A percentile compares a stretch with the other conserved stretches of the same genome.
Conservation (phyloP, 768 basidiomycete species). For the Tulasnella sp. region DNA sequence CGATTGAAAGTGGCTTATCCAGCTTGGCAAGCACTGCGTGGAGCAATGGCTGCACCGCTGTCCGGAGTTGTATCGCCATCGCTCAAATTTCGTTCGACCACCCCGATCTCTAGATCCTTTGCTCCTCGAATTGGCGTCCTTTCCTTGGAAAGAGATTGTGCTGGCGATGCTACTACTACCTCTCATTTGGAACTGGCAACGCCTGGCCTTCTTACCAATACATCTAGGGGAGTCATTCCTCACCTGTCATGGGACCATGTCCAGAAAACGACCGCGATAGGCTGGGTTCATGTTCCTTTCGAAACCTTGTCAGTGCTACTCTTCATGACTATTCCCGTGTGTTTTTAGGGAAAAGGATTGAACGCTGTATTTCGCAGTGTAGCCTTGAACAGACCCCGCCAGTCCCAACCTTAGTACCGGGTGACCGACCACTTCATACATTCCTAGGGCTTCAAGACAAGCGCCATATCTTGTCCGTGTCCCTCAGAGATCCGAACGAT, state of each 20-base stretch:
- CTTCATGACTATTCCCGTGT: no score
- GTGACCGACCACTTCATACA: slow-evolving; percentile 46
- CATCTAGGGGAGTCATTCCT: slow-evolving; percentile 63
- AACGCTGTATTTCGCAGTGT: no score
- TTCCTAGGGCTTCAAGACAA: slow-evolving; percentile 47
- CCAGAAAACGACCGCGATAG: slow-evolving; percentile 37
- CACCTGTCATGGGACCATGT: slow-evolving; percentile 62
- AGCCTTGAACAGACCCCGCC: slow-evolving; percentile 62
- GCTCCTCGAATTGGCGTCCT: slow-evolving; percentile 1
- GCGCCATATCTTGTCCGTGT: slow-evolving; percentile 46
- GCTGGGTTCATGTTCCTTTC: slow-evolving; percentile 62
- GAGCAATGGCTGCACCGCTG: no score
- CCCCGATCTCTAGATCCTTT: neutral
- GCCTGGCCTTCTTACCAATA: slow-evolving; percentile 49
- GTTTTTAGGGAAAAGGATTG: no score
- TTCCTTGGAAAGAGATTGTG: neutral
- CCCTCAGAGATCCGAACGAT: slow-evolving; percentile 56
- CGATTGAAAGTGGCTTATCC: no score
- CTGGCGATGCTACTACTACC: neutral
- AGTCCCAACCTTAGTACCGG: slow-evolving; percentile 47
- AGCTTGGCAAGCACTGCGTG: no score
- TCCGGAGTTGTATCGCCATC: no score
- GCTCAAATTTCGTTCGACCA: no score
- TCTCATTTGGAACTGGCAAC: slow-evolving; percentile 38
- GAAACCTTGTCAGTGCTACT: slow-evolving; percentile 61